phyloP scores from a whole-genome alignment of 495 filamentous ascomycete species.

The Pseudevernia furfuracea region DNA sequence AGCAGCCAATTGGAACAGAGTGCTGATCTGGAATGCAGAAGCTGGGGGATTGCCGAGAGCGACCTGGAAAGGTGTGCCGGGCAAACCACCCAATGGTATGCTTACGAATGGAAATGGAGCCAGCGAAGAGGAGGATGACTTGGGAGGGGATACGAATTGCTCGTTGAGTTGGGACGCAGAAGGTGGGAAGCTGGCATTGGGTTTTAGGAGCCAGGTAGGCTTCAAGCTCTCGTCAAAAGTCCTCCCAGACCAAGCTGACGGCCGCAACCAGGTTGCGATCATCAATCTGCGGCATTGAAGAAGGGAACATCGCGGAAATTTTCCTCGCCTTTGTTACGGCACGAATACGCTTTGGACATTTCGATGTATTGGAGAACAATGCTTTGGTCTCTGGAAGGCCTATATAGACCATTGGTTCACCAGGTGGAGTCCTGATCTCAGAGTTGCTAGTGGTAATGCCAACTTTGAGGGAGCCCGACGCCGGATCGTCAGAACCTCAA shows the following conservation, averaged over 20 bases:
- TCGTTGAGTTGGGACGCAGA: conserved; percentile 70
- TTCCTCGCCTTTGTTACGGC: not conserved
- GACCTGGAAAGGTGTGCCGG: conserved; percentile 44
- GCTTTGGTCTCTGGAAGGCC: not conserved
- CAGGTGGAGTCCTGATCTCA: not conserved
- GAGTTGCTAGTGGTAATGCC: not conserved
- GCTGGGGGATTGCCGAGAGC: conserved; percentile 59
- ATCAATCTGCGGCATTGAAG: conserved; percentile 18
- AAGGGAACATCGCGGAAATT: not conserved
- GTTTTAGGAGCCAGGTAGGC: conserved; percentile 60
- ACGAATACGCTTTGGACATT: not conserved
- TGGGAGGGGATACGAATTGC: conserved; percentile 32
- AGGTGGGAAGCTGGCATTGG: conserved; percentile 66
- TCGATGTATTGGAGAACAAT: not conserved
- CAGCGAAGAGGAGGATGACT: conserved; percentile 17
- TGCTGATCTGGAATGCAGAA: conserved; percentile 67
- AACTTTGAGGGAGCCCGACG: not conserved
- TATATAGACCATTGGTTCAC: not conserved
- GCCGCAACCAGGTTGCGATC: conserved; percentile 8
- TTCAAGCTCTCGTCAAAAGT: not conserved
- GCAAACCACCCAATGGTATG: conserved; percentile 17
- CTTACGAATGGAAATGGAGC: conserved; percentile 35
- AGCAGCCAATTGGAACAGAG: conserved; percentile 54
- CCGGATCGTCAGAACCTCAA: not conserved
- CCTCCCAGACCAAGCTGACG: not conserved